Evolutionary conservation across 441 rosid species (phyloP).

Genomic region (Sinapis alba): DNA sequence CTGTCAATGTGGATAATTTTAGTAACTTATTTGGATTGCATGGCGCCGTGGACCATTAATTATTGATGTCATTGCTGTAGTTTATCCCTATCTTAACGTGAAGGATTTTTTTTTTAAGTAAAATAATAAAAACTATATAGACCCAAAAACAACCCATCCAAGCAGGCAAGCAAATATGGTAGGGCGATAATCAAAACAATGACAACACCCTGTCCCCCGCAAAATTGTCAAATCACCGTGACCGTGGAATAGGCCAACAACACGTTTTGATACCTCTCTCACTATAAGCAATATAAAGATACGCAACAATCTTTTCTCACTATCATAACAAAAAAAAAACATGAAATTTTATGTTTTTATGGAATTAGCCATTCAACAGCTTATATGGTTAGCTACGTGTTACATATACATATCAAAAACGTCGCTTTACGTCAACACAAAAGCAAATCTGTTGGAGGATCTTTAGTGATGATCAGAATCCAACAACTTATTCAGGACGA

Average conservation of each 20-base stretch:
- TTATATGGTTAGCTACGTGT: slow-evolving; percentile 13
- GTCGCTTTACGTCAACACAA: slow-evolving; percentile 13
- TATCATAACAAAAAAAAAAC: neutral
- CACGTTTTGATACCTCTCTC: slow-evolving; percentile 8
- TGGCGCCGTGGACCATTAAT: slow-evolving; percentile 4
- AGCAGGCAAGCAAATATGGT: neutral
- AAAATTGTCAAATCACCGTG: neutral
- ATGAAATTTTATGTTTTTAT: neutral
- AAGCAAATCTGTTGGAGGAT: slow-evolving; percentile 2
- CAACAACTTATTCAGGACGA: neutral
- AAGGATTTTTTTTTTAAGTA: neutral
- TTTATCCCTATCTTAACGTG: neutral
- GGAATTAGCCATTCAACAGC: slow-evolving; percentile 16
- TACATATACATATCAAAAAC: slow-evolving; percentile 7
- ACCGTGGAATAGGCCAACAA: slow-evolving; percentile 26
- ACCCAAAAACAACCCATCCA: neutral
- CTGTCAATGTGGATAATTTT: neutral
- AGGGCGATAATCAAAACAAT: neutral
- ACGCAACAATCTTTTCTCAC: slow-evolving; percentile 23
- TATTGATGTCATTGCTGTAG: neutral
- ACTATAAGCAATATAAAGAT: slow-evolving; percentile 24
- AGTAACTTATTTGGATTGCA: neutral
- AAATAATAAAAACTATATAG: neutral
- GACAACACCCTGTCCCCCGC: slow-evolving; percentile 12
- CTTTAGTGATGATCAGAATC: slow-evolving; percentile 10